Conservation (phyloP, 169 alveolate species). For the Fabrea salina region DNA sequence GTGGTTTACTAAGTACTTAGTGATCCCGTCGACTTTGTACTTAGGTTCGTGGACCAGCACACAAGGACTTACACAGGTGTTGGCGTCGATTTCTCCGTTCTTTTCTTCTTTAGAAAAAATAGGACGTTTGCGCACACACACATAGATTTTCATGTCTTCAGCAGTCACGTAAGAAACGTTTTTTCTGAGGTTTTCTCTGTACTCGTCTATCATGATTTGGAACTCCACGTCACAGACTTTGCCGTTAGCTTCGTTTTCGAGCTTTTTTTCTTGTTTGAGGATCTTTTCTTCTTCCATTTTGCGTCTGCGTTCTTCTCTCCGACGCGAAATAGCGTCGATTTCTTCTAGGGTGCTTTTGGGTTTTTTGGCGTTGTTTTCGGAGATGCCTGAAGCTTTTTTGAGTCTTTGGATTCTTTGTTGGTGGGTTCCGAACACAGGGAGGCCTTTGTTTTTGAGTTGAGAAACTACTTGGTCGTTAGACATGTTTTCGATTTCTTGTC, state of each 20-base stretch:
- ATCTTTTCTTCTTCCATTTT: constrained; percentile 66
- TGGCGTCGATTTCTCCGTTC: constrained; percentile 75
- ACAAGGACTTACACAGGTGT: constrained; percentile 71
- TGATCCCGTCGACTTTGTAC: constrained; percentile 85
- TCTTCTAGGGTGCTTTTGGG: constrained; percentile 64
- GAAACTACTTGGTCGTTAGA: constrained; percentile 47
- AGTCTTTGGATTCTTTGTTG: constrained; percentile 58
- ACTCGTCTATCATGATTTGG: constrained; percentile 49
- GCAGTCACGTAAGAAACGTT: constrained; percentile 37
- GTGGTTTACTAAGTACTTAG: constrained; percentile 66
- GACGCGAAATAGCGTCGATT: constrained; percentile 60
- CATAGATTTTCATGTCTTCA: constrained; percentile 53
- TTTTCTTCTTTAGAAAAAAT: constrained; percentile 59
- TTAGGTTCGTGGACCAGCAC: constrained; percentile 79
- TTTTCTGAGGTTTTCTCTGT: constrained; percentile 33
- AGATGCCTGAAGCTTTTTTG: constrained; percentile 45
- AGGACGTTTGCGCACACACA: constrained; percentile 78
- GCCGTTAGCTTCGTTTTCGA: constrained; percentile 52
- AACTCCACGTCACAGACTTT: constrained; percentile 69
- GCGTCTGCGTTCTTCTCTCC: constrained; percentile 69
- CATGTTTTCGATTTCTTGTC: not conserved
- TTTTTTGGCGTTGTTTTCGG: constrained; percentile 4
- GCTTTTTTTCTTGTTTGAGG: constrained; percentile 52
- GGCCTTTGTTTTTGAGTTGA: constrained; percentile 52
- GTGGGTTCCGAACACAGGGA: constrained; percentile 68